phyloP scores from a whole-genome alignment of 257 asterid species.

The Lavandula angustifolia region DNA sequence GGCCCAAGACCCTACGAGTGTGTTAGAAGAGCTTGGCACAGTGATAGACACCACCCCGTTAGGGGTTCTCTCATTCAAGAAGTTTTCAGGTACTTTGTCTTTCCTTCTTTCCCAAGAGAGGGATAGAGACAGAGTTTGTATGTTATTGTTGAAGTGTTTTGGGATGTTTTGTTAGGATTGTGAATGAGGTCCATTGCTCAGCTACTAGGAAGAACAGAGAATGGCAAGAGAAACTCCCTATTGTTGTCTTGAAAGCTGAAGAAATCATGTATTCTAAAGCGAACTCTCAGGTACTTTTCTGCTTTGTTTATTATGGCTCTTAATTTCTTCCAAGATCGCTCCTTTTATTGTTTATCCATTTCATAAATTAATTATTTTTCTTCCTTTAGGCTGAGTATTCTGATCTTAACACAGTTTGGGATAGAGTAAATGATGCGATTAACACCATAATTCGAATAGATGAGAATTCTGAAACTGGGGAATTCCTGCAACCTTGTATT shows the following conservation, averaged over 20 bases:
- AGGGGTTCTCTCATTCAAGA: slow-evolving; percentile 94
- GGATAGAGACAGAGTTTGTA: too few species aligned
- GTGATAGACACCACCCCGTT: slow-evolving; percentile 83
- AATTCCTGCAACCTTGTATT: slow-evolving; percentile 81
- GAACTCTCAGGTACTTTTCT: slow-evolving; percentile 69
- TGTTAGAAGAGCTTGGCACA: slow-evolving; percentile 97
- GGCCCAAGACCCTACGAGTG: slow-evolving; percentile 96
- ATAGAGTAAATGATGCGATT: slow-evolving; percentile 80
- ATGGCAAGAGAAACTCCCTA: slow-evolving; percentile 93
- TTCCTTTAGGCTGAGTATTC: slow-evolving; percentile 80
- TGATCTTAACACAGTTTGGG: slow-evolving; percentile 75
- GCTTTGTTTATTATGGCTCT: not conserved
- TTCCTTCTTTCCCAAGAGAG: not conserved
- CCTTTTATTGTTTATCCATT: slow-evolving; percentile 11
- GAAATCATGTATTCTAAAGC: slow-evolving; percentile 95
- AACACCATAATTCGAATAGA: slow-evolving; percentile 77
- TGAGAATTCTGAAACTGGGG: slow-evolving; percentile 62
- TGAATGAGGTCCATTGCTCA: slow-evolving; percentile 68
- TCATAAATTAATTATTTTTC: not conserved
- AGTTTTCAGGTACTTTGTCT: slow-evolving; percentile 67
- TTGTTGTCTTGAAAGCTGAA: slow-evolving; percentile 88
- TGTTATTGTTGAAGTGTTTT: slow-evolving; percentile 11
- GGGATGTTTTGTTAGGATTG: slow-evolving; percentile 51
- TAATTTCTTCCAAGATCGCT: slow-evolving; percentile 28
- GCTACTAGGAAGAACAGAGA: slow-evolving; percentile 81